Evolutionary conservation across 148 eudicot genomes (phyloP).

Genomic region (Fagopyrum esculentum): DNA sequence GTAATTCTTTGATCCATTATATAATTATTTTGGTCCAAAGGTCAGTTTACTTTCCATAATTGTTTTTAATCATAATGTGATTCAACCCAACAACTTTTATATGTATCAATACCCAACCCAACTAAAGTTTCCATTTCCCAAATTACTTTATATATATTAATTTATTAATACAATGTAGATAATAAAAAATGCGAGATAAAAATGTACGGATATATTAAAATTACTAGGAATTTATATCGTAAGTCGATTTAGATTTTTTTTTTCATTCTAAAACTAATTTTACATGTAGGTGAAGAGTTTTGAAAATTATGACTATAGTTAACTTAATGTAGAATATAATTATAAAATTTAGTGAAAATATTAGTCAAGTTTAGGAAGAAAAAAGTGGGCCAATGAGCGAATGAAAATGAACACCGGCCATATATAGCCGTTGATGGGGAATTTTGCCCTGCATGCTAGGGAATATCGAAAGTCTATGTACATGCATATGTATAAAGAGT

Average conservation of each 20-base stretch:
- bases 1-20: background rate
- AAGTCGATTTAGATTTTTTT: no score
- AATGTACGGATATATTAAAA: no score
- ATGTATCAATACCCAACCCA: background rate
- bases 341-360: no score
- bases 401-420: background rate
- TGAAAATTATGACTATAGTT: no score
- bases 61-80: background rate
- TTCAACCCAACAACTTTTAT: background rate
- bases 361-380: background rate
- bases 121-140: background rate
- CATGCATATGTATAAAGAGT: background rate
- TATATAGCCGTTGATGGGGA: background rate
- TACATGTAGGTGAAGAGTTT: no score
- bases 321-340: background rate
- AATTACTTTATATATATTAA: background rate
- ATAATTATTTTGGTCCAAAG: background rate
- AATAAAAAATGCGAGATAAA: no score
- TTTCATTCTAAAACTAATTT: no score
- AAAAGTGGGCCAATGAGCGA: background rate
- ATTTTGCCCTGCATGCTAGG: conserved; percentile 11
- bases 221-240: no score
- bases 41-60: background rate
- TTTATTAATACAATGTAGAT: no score
- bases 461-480: background rate